Base-by-base conservation (phyloP, 371 early-diverging fungal species). In the Mortierella sp. region DNA sequence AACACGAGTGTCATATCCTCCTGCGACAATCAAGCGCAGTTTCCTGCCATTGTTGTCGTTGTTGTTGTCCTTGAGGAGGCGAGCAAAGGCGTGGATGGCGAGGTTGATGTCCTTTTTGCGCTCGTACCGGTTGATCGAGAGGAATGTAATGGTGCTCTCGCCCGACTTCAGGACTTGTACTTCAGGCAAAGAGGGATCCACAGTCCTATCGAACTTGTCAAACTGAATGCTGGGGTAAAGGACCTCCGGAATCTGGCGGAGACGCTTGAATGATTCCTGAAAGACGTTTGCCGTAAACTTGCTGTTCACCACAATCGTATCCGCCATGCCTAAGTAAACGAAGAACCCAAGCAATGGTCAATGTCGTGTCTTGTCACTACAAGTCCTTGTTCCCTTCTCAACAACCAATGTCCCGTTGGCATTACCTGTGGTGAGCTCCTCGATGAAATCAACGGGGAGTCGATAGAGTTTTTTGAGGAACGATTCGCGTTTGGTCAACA, bases 101-200 rank as follows among this genome's bases (percentile, higher is more conserved):
- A 98, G 87, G 5, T 79, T 89, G n/a, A 98, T 89, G 83, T 95
- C 93, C 88, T 98, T 98, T 79, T 98, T 98, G 48, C 96, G 91
- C 85, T 98, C 99, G 68, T 97, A 98, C 6, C 99, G 94, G 84
- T 98, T 98, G 81, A 98, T 91, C 0, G 95, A 95, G 0, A 96
- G 63, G 16, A 95, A 78, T 1, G 81, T 34, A 16, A 58, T 90
- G 47, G 87, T 79, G 50, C 85, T 86, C 16, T 78, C 64, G 11
- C 81, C 91, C 90, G 87, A 84, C 70, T 88, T 85, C n/a, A 95
- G 80, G 22, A 88, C 71, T 22, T 86, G 76, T 10, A 96, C 88
- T 24, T 85, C 71, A 11, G 90, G 86, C 68, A 93, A 92, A 13
- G 85, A 69, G 2, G 70, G 16, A 65, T 94, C 91, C 0, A 94